phyloP scores from a whole-genome alignment of 2,329 filamentous ascomycete species.

The Venturia aucupariae region DNA sequence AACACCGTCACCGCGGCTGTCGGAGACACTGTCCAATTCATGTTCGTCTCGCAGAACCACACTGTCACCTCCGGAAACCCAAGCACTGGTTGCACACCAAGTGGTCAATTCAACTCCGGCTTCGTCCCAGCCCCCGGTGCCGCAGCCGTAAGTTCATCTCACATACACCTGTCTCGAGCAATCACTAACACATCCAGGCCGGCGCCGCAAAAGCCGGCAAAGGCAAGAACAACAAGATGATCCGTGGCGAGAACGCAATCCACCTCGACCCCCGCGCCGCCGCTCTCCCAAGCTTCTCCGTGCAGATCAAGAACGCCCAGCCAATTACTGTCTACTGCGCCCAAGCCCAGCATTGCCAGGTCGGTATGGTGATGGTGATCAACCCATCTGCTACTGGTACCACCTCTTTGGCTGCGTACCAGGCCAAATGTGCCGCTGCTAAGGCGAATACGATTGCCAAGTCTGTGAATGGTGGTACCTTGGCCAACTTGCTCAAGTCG shows the following conservation, averaged over 20 bases:
- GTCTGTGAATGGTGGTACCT: constrained; percentile 4
- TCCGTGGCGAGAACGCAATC: constrained; percentile 11
- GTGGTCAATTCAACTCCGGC: constrained; percentile 30
- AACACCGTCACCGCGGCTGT: constrained; percentile 26
- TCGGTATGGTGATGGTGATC: constrained; percentile 15
- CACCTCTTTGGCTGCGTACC: constrained; percentile 13
- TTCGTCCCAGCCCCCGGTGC: constrained; percentile 24
- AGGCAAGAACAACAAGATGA: constrained; percentile 5
- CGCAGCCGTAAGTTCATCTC: neutral
- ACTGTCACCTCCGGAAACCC: constrained; percentile 30
- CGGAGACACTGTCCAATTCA: constrained; percentile 30
- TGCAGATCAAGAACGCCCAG: constrained; percentile 26
- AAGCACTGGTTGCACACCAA: constrained; percentile 26
- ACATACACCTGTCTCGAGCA: no score
- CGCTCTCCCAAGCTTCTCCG: constrained; percentile 22
- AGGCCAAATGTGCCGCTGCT: constrained; percentile 11
- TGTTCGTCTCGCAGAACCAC: constrained; percentile 32
- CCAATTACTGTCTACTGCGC: constrained; percentile 35
- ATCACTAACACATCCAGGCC: neutral
- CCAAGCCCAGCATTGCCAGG: constrained; percentile 30
- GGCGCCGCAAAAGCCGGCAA: neutral
- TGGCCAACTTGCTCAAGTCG: neutral
- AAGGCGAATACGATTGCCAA: constrained; percentile 8
- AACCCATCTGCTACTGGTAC: neutral
- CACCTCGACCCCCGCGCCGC: constrained; percentile 4